These are phyloP conservation scores for Dothistroma pini DNA, from an alignment of 2,329 filamentous ascomycete genomes.

Conservation along the genomic window DNA sequence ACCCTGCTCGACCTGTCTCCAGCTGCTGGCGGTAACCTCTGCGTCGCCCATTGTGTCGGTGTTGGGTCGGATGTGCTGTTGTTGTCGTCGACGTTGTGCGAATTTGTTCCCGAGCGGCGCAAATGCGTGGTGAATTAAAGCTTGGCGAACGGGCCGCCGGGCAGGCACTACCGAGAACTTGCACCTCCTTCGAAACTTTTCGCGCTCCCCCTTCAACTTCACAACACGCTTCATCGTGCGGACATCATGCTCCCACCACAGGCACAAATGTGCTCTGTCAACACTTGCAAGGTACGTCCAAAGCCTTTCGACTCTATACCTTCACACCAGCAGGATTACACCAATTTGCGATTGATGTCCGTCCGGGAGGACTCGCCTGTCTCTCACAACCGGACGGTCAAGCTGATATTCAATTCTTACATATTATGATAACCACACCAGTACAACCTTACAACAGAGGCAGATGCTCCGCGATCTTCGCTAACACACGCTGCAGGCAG, in stretches of 20 bases:
- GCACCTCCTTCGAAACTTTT: conserved; percentile 1
- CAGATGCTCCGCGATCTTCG: background rate
- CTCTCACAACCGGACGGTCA: conserved; percentile 71
- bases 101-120: background rate
- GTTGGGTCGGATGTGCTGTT: conserved; percentile 15
- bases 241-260: conserved; percentile 8
- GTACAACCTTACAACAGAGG: background rate
- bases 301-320: background rate
- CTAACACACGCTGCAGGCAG: background rate
- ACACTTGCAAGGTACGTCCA: conserved; percentile 10
- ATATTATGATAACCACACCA: conserved; percentile 73
- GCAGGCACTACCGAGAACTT: background rate
- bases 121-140: no score
- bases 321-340: conserved; percentile 66
- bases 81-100: conserved; percentile 7
- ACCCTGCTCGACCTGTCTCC: conserved; percentile 98
- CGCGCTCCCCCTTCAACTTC: background rate
- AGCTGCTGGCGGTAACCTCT: conserved; percentile 51
- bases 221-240: background rate
- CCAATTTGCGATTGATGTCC: conserved; percentile 98
- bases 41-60: conserved; percentile 33
- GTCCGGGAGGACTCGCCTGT: conserved; percentile 87
- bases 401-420: conserved; percentile 93
- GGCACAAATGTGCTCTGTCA: background rate
- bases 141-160: no score